Evolutionary conservation across 805 yeast species (phyloP).

Genomic region (Martiniozyma abietophila): DNA sequence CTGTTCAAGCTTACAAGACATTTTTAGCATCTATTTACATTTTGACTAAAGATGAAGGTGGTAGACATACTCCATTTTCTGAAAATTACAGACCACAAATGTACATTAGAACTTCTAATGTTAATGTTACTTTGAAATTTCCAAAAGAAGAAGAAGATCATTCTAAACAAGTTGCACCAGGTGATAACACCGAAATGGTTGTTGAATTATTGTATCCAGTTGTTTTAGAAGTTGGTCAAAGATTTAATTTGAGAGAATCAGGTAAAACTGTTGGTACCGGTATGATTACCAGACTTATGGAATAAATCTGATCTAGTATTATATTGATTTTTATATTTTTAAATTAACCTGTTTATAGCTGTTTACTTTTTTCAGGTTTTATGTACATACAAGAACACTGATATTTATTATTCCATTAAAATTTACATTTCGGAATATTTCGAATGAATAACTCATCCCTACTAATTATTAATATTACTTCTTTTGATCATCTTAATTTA

Average conservation of each 20-base stretch:
- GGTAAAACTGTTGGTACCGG: constrained; percentile 99
- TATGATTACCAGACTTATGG: constrained; percentile 67
- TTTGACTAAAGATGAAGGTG: constrained; percentile 96
- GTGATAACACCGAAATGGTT: constrained; percentile 96
- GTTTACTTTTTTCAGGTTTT: constrained; percentile 4
- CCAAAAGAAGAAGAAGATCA: constrained; percentile 74
- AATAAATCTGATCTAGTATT: constrained; percentile 9
- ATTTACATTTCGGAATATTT: too few relatives aligned
- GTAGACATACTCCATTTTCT: constrained; percentile 96
- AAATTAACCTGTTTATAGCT: constrained; percentile 11
- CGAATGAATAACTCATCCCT: too few relatives aligned
- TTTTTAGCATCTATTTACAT: constrained; percentile 90
- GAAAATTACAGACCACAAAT: constrained; percentile 97
- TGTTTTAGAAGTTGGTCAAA: constrained; percentile 92
- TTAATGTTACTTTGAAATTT: constrained; percentile 83
- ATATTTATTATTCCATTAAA: too few relatives aligned
- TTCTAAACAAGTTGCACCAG: constrained; percentile 90
- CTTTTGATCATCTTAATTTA: too few relatives aligned
- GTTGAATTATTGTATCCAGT: constrained; percentile 85
- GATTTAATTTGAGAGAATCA: constrained; percentile 99
- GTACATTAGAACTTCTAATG: constrained; percentile 94
- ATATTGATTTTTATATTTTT: background rate
- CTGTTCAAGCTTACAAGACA: constrained; percentile 88
- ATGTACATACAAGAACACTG: too few relatives aligned
- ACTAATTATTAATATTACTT: too few relatives aligned